These are phyloP conservation scores for Eucalyptus sp. DNA, from an alignment of 345 rosid species.

Conservation along the genomic window DNA sequence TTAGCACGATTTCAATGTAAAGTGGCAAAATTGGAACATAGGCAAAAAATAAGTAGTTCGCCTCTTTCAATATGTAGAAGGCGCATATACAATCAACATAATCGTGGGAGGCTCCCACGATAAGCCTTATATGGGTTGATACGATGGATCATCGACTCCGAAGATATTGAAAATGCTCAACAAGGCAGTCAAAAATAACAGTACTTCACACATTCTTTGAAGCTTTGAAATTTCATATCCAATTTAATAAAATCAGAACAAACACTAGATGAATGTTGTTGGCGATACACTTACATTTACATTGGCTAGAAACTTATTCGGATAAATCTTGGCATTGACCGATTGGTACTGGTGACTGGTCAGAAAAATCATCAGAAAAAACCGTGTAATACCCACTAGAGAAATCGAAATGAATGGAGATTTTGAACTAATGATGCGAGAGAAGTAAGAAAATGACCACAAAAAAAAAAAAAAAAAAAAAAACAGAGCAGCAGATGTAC, in stretches of 20 bases:
- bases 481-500: background rate
- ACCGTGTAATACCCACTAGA: background rate
- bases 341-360: background rate
- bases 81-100: background rate
- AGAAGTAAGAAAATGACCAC: background rate
- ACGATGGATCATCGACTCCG: rapidly evolving
- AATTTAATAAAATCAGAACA: background rate
- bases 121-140: too few relatives aligned
- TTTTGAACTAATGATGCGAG: background rate
- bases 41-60: background rate
- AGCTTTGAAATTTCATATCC: too few relatives aligned
- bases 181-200: too few relatives aligned
- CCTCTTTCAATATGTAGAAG: background rate
- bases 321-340: background rate
- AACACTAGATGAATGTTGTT: background rate
- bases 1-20: background rate
- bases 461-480: too few relatives aligned
- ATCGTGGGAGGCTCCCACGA: background rate
- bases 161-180: too few relatives aligned
- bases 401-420: background rate
- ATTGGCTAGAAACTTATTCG: background rate
- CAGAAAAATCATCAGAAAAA: background rate
- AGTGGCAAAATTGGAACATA: background rate
- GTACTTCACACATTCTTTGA: too few relatives aligned
- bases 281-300: background rate